These are phyloP conservation scores for Barnettozyma salicaria DNA, from an alignment of 805 yeast genomes.

Conservation along the genomic window DNA sequence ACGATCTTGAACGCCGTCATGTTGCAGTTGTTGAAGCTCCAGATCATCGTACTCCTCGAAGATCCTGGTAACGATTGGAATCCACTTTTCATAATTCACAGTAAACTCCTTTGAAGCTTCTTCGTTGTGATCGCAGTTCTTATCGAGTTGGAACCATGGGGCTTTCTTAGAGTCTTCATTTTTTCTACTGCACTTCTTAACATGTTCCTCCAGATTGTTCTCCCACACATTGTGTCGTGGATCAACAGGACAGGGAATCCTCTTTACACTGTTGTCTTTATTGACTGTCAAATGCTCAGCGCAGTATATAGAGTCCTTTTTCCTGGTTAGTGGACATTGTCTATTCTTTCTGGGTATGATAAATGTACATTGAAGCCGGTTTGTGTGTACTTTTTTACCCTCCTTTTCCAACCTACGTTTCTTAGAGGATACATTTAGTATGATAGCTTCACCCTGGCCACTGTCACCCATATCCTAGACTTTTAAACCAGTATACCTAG, in stretches of 20 bases:
- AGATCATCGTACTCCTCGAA: slow-evolving; percentile 31
- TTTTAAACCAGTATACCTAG: too few species aligned
- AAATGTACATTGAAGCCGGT: slow-evolving; percentile 39
- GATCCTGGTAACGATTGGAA: slow-evolving; percentile 32
- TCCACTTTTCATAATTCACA: slow-evolving; percentile 25
- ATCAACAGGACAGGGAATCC: slow-evolving; percentile 76
- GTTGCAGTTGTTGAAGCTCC: slow-evolving; percentile 24
- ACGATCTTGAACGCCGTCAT: slow-evolving; percentile 24
- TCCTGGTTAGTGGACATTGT: slow-evolving; percentile 56
- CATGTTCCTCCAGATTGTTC: slow-evolving; percentile 47
- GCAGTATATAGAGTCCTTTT: slow-evolving; percentile 45
- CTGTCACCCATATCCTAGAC: too few species aligned
- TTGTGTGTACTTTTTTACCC: slow-evolving; percentile 8
- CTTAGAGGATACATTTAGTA: slow-evolving; percentile 14
- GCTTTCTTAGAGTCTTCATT: slow-evolving; percentile 27
- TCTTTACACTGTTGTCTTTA: slow-evolving; percentile 22
- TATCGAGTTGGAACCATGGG: slow-evolving; percentile 45
- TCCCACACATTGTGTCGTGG: slow-evolving; percentile 69
- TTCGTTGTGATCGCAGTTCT: slow-evolving; percentile 31
- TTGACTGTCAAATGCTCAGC: slow-evolving; percentile 47
- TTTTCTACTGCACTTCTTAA: slow-evolving; percentile 51
- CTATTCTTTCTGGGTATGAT: slow-evolving; percentile 45
- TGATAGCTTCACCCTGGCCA: too few species aligned
- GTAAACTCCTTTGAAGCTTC: slow-evolving; percentile 11
- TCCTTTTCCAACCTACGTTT: slow-evolving; percentile 12